phyloP scores from a whole-genome alignment of 176 grass and related monocot species.

The Echinochloa phyllopogon region DNA sequence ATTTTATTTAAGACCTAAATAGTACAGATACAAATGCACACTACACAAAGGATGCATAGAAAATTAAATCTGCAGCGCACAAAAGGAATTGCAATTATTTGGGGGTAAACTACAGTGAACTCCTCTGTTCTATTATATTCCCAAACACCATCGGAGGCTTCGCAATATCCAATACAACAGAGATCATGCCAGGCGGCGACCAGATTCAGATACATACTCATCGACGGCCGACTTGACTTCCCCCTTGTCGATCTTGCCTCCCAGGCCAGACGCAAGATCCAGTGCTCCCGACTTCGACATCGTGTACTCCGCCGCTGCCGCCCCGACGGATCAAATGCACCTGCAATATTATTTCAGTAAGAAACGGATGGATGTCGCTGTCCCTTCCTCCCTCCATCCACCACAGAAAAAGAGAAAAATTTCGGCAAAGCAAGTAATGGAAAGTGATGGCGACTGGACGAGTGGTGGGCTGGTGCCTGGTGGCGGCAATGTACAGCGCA shows the following conservation, averaged over 20 bases:
- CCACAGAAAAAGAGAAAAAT: neutral
- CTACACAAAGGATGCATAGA: neutral
- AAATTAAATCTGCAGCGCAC: neutral
- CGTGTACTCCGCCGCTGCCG: neutral
- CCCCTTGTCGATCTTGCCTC: constrained; percentile 65
- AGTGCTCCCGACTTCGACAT: constrained; percentile 65
- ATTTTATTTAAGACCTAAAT: neutral
- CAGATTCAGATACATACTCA: constrained; percentile 47
- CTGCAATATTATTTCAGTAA: neutral
- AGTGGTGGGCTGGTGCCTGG: neutral
- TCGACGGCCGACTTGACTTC: constrained; percentile 67
- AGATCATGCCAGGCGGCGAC: neutral
- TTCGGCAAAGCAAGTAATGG: neutral
- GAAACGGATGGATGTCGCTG: no score
- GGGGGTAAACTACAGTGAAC: neutral
- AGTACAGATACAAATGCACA: neutral
- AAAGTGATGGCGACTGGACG: neutral
- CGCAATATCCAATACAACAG: neutral
- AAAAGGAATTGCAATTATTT: neutral
- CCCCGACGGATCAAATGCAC: neutral
- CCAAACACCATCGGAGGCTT: neutral
- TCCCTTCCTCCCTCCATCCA: neutral
- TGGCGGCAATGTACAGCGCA: neutral
- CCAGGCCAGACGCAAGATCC: constrained; percentile 68
- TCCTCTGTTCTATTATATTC: constrained; percentile 11